Conservation (phyloP, 164 flowering plant genomes). For the Annona squamosa region DNA sequence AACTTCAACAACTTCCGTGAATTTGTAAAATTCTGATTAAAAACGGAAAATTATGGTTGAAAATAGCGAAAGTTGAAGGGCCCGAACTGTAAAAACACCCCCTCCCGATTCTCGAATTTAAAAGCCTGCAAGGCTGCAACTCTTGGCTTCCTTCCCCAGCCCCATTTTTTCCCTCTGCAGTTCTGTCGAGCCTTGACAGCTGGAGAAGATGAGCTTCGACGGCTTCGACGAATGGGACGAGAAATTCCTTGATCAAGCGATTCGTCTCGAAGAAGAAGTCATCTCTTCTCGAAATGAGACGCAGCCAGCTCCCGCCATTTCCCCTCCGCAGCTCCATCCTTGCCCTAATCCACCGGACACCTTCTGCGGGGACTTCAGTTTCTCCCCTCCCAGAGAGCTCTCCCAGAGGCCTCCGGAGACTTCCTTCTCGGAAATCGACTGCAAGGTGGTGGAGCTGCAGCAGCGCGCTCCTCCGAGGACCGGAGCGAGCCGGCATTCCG, state of each 20-base stretch:
- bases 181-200: not conserved
- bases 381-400: constrained; percentile 27
- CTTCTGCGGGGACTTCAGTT: not conserved
- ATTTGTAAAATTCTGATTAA: no score
- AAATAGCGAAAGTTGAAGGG: no score
- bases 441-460: not conserved
- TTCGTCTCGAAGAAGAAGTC: constrained; percentile 16
- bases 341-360: not conserved
- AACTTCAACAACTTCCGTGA: no score
- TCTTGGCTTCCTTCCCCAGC: not conserved
- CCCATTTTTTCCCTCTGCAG: not conserved
- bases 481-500: not conserved
- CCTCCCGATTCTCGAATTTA: not conserved
- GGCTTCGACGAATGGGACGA: constrained; percentile 20
- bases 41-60: no score
- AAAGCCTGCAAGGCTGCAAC: not conserved
- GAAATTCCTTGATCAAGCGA: constrained; percentile 19
- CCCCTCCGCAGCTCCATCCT: not conserved
- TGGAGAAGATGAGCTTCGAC: constrained; percentile 18
- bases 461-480: not conserved
- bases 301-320: constrained; percentile 5
- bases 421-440: not conserved
- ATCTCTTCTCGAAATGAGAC: constrained; percentile 15
- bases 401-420: constrained; percentile 11
- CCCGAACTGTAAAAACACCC: no score